Percentiles rank a stretch among this genome's conserved stretches.
These are phyloP conservation scores for Davidsoniella australis DNA, from an alignment of 2,329 filamentous ascomycete genomes.

Conservation along the genomic window DNA sequence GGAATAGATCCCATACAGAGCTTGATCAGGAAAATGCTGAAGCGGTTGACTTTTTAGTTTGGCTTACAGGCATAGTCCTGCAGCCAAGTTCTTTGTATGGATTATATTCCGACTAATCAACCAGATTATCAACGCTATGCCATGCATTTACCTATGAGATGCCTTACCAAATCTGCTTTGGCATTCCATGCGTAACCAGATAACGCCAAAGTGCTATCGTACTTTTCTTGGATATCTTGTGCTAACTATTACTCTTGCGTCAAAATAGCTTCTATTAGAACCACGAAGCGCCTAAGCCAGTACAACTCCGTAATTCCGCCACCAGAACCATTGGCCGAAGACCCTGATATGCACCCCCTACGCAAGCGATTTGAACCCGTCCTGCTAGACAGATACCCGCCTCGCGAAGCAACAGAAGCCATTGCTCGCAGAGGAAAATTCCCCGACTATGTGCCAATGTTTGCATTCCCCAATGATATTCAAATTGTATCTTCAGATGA, in stretches of 20 bases:
- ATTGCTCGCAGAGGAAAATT: conserved; percentile 66
- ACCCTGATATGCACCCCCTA: conserved; percentile 88
- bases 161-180: no score
- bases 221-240: conserved; percentile 8
- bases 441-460: conserved; percentile 97
- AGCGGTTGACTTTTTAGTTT: background rate
- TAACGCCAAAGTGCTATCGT: no score
- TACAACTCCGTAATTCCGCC: conserved; percentile 96
- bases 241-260: conserved; percentile 10
- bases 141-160: no score
- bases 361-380: conserved; percentile 90
- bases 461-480: conserved; percentile 96
- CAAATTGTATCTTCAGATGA: conserved; percentile 92
- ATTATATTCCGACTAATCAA: no score
- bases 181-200: no score
- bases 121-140: no score
- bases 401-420: conserved; percentile 67
- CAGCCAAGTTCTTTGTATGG: conserved; percentile 1
- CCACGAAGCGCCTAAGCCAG: conserved; percentile 77
- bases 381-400: conserved; percentile 85
- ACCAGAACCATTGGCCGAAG: conserved; percentile 75
- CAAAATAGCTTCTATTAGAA: conserved; percentile 43
- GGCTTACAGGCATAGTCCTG: background rate
- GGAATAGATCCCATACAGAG: no score
- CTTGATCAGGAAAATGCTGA: no score